phyloP scores from a whole-genome alignment of 257 asterid genomes.

The Solanum boliviense region DNA sequence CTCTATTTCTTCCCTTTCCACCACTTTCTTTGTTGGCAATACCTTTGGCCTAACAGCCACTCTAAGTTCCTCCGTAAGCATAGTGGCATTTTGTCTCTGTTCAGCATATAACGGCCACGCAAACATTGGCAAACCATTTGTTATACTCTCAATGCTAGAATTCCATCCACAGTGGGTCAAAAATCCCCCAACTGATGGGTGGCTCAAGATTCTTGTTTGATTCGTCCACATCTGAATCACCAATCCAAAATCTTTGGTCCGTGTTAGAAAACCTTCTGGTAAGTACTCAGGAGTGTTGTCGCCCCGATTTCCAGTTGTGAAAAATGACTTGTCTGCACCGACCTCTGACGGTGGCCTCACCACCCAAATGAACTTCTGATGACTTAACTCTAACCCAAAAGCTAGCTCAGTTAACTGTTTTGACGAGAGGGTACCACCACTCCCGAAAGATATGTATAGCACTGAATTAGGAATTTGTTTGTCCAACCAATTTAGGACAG shows the following conservation, averaged over 20 bases:
- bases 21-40: constrained; percentile 1
- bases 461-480: constrained; percentile 10
- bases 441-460: constrained; percentile 6
- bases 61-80: constrained; percentile 9
- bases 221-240: background rate
- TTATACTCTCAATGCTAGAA: constrained; percentile 7
- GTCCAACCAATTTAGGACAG: constrained; percentile 7
- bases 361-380: constrained; percentile 11
- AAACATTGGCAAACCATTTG: constrained; percentile 10
- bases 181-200: constrained; percentile 12
- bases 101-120: constrained; percentile 15
- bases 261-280: constrained; percentile 5
- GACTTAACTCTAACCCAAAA: constrained; percentile 7
- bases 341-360: background rate
- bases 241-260: background rate
- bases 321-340: background rate
- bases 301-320: background rate
- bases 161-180: constrained; percentile 22
- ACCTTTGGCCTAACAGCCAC: constrained; percentile 9
- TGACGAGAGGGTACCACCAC: background rate
- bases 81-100: constrained; percentile 5
- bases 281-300: background rate
- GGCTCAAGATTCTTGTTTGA: constrained; percentile 4
- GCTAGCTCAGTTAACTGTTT: constrained; percentile 5
- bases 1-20: constrained; percentile 9